phyloP scores from a whole-genome alignment of 2,329 filamentous ascomycete genomes.

The Coniochaeta sp. region DNA sequence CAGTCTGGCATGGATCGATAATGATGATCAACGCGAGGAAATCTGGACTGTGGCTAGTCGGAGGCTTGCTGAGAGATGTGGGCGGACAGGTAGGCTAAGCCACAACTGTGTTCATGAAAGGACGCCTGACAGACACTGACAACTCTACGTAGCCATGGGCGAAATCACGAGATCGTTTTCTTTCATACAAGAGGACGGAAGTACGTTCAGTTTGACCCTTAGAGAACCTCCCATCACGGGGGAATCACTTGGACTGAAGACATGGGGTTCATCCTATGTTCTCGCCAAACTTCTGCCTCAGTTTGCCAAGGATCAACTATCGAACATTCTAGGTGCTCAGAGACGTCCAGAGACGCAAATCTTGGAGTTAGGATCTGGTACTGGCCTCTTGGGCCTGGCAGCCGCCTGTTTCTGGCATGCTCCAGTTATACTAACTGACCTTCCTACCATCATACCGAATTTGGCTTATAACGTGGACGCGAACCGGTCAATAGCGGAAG shows the following conservation, averaged over 20 bases:
- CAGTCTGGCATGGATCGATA: conserved; percentile 58
- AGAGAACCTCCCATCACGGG: conserved; percentile 82
- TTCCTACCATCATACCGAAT: conserved; percentile 78
- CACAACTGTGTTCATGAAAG: background rate
- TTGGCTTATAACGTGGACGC: conserved; percentile 62
- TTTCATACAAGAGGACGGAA: conserved; percentile 29
- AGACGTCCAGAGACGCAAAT: conserved; percentile 26
- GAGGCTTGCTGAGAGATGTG: conserved; percentile 78
- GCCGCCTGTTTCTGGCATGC: conserved; percentile 65
- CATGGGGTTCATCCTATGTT: conserved; percentile 87
- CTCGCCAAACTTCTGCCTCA: conserved; percentile 64
- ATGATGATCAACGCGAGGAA: conserved; percentile 57
- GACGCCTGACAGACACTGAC: background rate
- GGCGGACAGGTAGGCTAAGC: conserved; percentile 53
- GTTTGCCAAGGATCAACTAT: conserved; percentile 35
- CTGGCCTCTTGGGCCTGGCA: conserved; percentile 81
- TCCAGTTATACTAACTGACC: conserved; percentile 69
- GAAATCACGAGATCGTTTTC: conserved; percentile 47
- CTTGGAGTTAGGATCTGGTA: conserved; percentile 83
- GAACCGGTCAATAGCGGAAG: conserved; percentile 51
- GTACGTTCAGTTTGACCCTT: conserved; percentile 57
- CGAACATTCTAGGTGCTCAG: conserved; percentile 28
- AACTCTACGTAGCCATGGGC: conserved; percentile 36
- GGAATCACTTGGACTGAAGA: conserved; percentile 87
- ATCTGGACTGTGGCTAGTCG: conserved; percentile 75